Base-by-base conservation (phyloP, 1,284 basidiomycete genomes). In the Cerioporus squamosus region DNA sequence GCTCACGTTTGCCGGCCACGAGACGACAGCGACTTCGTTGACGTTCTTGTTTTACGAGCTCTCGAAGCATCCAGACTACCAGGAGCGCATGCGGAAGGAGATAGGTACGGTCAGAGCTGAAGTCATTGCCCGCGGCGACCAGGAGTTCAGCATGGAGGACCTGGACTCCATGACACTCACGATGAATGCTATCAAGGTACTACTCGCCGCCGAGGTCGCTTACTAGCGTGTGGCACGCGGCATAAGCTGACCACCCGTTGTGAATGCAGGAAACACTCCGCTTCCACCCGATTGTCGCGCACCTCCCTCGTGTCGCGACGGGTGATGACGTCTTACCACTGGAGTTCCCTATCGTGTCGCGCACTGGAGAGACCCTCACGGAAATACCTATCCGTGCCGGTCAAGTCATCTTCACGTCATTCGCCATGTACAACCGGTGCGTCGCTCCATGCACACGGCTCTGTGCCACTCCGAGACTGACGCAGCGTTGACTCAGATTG, bases 261-360 rank as follows among this genome's bases (percentile, higher is more conserved):
- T 20, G 1, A 10, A 29, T 29, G 2, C 39, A 77, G 73, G 80
- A 81, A 61, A 65, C 72, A 0, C 69, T 80, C 12, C 71, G 80
- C 2, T 63, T 75, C 50, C 73, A 77, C 53, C 70, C 78, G 0
- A 72, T 75, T 3, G 70, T 72, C 8, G 59, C 68, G 12, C 50
- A 67, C 18, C 68, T 74, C 6, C 59, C 66, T 15, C 70, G 76
- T 18, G 57, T 65, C 2, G 73, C 79, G 0, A 58, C 53, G 0
- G 58, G 68, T 36, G 75, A 73, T 69, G 72, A 73, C 60, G 61
- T 76, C 22, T 68, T 81, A n/a, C 79, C 78, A 1, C 70, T 81
- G 2, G 67, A 67, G 0, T 61, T 65, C 14, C 75, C 77, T 1
- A 68, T 81, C 57, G 65, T 51, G 23, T 63, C 71, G 14, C 58